Percentiles rank a stretch among this genome's conserved stretches.
phyloP scores from a whole-genome alignment of 495 filamentous ascomycete genomes.

The Penicillium salamii region DNA sequence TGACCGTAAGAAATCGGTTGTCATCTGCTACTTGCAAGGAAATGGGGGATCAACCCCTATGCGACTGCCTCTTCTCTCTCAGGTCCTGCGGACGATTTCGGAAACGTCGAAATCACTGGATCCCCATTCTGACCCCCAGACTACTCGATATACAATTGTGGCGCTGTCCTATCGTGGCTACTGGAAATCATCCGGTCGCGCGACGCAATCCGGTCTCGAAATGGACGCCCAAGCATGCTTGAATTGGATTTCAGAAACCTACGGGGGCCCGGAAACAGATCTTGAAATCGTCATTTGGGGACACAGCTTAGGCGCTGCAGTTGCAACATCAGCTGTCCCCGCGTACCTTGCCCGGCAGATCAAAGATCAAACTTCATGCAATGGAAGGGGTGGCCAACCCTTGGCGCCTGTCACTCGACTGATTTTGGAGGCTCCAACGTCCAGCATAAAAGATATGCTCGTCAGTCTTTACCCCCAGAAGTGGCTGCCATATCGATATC shows the following conservation, averaged over 20 bases:
- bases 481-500: constrained; percentile 75
- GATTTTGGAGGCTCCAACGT: constrained; percentile 75
- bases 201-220: constrained; percentile 64
- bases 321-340: constrained; percentile 53
- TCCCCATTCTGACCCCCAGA: background rate
- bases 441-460: constrained; percentile 71
- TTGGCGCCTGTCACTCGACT: constrained; percentile 45
- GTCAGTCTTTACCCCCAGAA: constrained; percentile 73
- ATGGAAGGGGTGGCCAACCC: background rate
- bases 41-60: constrained; percentile 55
- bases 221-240: constrained; percentile 61
- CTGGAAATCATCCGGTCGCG: constrained; percentile 71
- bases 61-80: constrained; percentile 65
- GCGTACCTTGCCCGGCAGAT: constrained; percentile 27
- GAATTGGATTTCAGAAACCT: constrained; percentile 47
- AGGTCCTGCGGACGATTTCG: constrained; percentile 27
- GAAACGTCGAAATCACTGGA: background rate
- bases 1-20: constrained; percentile 18
- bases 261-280: constrained; percentile 20
- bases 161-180: constrained; percentile 75
- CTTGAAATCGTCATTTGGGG: constrained; percentile 70
- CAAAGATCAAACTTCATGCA: constrained; percentile 8
- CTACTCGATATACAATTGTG: constrained; percentile 50
- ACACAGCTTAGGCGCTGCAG: constrained; percentile 67
- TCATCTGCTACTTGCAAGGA: constrained; percentile 41